phyloP scores from a whole-genome alignment of 768 basidiomycete genomes.

The Termitomyces sp. region DNA sequence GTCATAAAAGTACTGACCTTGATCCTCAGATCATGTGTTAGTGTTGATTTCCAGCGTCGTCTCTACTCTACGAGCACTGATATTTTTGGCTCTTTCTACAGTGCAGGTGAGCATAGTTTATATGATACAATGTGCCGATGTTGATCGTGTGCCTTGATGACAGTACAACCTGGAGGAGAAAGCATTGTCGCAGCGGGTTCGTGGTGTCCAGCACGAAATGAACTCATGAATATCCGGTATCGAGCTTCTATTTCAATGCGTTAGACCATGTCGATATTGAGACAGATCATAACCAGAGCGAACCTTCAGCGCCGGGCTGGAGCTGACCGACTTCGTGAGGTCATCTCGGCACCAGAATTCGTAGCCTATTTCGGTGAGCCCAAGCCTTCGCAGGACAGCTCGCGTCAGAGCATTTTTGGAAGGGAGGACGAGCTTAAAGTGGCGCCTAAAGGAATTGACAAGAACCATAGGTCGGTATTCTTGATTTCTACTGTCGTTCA shows the following conservation, averaged over 20 bases:
- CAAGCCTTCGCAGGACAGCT: conserved; percentile 53
- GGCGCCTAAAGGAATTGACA: conserved; percentile 87
- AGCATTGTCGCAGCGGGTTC: conserved; percentile 76
- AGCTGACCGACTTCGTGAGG: conserved; percentile 47
- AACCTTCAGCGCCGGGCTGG: conserved; percentile 59
- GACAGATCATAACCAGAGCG: conserved; percentile 30
- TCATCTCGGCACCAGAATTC: conserved; percentile 69
- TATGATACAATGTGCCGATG: neutral
- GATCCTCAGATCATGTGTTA: conserved; percentile 60
- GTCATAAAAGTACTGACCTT: neutral
- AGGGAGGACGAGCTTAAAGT: conserved; percentile 83
- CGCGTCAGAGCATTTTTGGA: conserved; percentile 78
- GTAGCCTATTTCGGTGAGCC: conserved; percentile 74
- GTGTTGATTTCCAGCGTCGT: neutral
- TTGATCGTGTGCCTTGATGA: neutral
- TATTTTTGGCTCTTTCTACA: neutral
- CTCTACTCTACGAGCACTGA: neutral
- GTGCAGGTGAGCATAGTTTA: conserved; percentile 4
- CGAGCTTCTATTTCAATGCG: neutral
- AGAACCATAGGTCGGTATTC: conserved; percentile 61
- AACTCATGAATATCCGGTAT: conserved; percentile 72
- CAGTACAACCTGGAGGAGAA: conserved; percentile 62
- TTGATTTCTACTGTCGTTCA: neutral
- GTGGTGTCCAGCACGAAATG: conserved; percentile 77
- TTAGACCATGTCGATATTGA: neutral